Conservation (phyloP, 31 red algal genomes). For the Bonnemaisonia californica region DNA sequence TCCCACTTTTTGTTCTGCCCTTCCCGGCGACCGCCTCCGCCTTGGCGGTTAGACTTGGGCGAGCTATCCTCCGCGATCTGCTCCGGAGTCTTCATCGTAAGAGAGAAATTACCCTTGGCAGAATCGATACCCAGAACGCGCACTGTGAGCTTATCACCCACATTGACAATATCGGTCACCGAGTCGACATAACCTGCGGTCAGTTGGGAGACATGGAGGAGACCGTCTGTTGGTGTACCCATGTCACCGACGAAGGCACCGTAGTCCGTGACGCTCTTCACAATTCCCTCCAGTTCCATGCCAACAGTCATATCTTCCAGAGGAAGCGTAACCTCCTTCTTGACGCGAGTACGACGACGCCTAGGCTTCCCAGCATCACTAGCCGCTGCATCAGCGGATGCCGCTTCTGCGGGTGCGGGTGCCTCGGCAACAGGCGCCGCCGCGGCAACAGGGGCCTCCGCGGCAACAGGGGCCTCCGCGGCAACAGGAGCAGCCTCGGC, state of each 20-base stretch:
- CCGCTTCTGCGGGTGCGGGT: slow-evolving; percentile 1
- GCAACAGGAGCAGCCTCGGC: neutral
- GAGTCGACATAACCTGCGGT: slow-evolving; percentile 79
- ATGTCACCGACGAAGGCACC: slow-evolving; percentile 96
- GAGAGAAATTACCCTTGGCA: slow-evolving; percentile 88
- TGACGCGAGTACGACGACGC: slow-evolving; percentile 34
- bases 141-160: slow-evolving; percentile 90
- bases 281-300: slow-evolving; percentile 78
- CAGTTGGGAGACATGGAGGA: slow-evolving; percentile 96
- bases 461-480: neutral
- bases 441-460: neutral
- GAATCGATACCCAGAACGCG: slow-evolving; percentile 73
- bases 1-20: slow-evolving; percentile 61
- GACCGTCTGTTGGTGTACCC: slow-evolving; percentile 89
- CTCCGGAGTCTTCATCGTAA: slow-evolving; percentile 63
- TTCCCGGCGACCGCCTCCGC: slow-evolving; percentile 18
- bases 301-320: slow-evolving; percentile 76
- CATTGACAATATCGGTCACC: slow-evolving; percentile 71
- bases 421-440: neutral
- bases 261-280: slow-evolving; percentile 77
- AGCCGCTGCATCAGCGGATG: slow-evolving; percentile 2
- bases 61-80: slow-evolving; percentile 23
- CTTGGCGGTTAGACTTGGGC: slow-evolving; percentile 2
- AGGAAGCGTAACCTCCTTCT: slow-evolving; percentile 60
- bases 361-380: neutral